Conservation (phyloP, 1,284 basidiomycete species). For the Sporisorium reilianum region DNA sequence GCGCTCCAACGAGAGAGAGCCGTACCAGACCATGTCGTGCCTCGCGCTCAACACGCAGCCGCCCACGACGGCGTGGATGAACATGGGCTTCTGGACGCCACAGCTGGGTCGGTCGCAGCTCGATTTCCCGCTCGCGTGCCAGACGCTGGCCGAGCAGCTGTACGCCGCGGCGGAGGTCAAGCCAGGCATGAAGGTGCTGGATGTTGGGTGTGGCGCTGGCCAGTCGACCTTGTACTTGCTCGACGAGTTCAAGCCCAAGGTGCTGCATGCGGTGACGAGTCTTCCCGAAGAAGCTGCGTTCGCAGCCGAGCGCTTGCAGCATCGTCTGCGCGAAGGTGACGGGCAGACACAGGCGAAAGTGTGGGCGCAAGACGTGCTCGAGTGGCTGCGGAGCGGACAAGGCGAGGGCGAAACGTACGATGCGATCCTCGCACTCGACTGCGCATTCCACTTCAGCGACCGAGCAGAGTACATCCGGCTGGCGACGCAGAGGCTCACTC, state of each 20-base stretch:
- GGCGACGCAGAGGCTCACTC: constrained; percentile 37
- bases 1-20: constrained; percentile 13
- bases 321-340: background rate
- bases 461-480: constrained; percentile 53
- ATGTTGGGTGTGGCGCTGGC: constrained; percentile 65
- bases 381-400: constrained; percentile 33
- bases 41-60: constrained; percentile 39
- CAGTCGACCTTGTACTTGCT: constrained; percentile 62
- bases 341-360: constrained; percentile 27
- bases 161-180: constrained; percentile 43
- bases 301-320: constrained; percentile 29
- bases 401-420: constrained; percentile 50
- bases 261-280: constrained; percentile 64
- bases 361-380: constrained; percentile 52
- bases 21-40: constrained; percentile 34
- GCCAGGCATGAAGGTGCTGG: constrained; percentile 48
- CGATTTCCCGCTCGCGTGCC: constrained; percentile 46
- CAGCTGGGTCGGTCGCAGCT: constrained; percentile 24
- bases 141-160: constrained; percentile 52
- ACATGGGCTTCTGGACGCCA: constrained; percentile 59
- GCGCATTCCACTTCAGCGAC: constrained; percentile 65
- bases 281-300: constrained; percentile 46
- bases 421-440: constrained; percentile 65
- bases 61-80: constrained; percentile 60
- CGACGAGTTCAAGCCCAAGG: constrained; percentile 24